Evolutionary conservation across 441 rosid genomes (phyloP).

Genomic region (Pelargonium fulgidum): DNA sequence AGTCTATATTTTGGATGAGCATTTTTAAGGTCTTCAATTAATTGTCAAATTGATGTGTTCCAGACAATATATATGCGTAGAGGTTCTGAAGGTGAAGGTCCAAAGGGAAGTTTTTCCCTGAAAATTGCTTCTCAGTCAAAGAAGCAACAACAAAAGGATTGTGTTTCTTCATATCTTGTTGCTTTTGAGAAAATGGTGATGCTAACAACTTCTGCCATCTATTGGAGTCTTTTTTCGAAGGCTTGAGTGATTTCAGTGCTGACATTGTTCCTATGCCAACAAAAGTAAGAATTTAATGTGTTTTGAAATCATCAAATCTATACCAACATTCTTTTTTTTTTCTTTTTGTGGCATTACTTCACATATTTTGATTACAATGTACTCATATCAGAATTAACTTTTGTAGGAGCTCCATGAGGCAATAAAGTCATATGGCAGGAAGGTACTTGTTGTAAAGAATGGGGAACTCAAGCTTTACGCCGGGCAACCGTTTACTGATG

Average conservation of each 20-base stretch:
- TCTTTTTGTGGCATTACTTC: background rate
- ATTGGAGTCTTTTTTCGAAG: constrained; percentile 61
- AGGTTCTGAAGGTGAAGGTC: constrained; percentile 40
- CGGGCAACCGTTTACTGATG: constrained; percentile 69
- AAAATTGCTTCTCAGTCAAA: constrained; percentile 25
- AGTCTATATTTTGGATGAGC: too few relatives aligned
- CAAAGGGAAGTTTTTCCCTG: constrained; percentile 46
- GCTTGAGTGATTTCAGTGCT: constrained; percentile 49
- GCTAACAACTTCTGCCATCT: constrained; percentile 75
- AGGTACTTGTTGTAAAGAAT: constrained; percentile 59
- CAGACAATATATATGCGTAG: constrained; percentile 68
- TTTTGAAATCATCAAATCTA: constrained; percentile 10
- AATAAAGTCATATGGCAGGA: constrained; percentile 38
- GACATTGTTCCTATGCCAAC: constrained; percentile 53
- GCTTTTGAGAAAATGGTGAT: constrained; percentile 72
- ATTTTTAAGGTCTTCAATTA: background rate
- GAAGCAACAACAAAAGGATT: constrained; percentile 17
- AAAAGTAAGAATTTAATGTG: constrained; percentile 39
- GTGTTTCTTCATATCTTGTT: constrained; percentile 34
- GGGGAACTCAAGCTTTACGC: constrained; percentile 67
- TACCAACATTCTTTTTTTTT: background rate
- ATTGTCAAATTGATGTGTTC: constrained; percentile 2
- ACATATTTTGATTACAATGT: background rate
- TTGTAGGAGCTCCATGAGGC: constrained; percentile 53
- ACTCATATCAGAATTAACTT: constrained; percentile 6